Base-by-base conservation (phyloP, 2,329 filamentous ascomycete genomes). In the Cordyceps militaris region DNA sequence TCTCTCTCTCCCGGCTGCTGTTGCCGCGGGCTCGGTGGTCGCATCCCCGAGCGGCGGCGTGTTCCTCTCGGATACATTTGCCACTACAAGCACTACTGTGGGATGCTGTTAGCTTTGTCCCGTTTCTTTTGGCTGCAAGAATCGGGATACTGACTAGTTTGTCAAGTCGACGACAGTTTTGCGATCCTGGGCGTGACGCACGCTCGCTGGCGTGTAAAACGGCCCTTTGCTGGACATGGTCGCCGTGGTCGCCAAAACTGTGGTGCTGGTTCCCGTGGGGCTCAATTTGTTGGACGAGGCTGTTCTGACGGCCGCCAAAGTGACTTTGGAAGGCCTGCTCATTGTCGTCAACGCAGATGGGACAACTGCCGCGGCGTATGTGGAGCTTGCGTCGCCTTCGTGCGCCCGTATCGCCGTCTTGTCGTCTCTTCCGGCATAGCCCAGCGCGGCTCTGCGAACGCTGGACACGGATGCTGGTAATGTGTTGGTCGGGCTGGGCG, bases 11-110 rank as follows among this genome's bases (percentile, higher is more conserved):
- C 88, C 78, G 95, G 75, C 67, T 93, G 88, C 73, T 71, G 66
- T 84, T 87, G 42, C 91, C 91, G 65, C 91, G 91, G 52, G 85
- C 82, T 66, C 93, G 91, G 59, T 75, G 82, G 4, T 83, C 66
- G 43, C 42, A 43, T 19, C 16, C 19, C 16, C 30, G 51, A n/a
- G 24, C n/a, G 11, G 13, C 38, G 10, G 5, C 23, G n/a, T 23
- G 95, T 75, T 61, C 88, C 79, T 63, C 87, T 79, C 0, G 88
- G 88, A 87, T 80, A 66, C 87, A 90, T 61, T 88, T 82, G 56
- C 89, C 81, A 24, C 75, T 85, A 66, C 96, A 94, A 52, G 90
- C 88, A 42, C 67, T 67, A 70, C 71, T 73, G 77, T 23, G 6
- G 2, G 82, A 84, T 59, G 85, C 2, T 65, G 56, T 64, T 30